Evolutionary conservation across 2,329 filamentous ascomycete species (phyloP).

Genomic region (Paracorniculantispora psalliotae): DNA sequence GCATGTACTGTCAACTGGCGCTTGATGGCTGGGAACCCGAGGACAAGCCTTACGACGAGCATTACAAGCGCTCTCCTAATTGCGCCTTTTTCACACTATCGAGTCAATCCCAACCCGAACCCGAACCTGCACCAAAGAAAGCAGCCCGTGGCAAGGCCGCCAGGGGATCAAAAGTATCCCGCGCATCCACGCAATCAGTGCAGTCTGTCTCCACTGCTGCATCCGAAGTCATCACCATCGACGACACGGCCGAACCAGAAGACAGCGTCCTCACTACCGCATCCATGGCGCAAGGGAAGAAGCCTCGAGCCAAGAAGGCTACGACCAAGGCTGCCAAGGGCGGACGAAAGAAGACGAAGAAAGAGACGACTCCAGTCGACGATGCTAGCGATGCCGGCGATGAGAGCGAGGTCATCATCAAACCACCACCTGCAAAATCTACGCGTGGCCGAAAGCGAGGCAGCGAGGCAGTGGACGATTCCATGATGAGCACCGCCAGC

Average conservation of each 20-base stretch:
- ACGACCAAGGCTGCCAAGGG: conserved; percentile 46
- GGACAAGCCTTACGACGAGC: conserved; percentile 87
- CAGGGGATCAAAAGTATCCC: conserved; percentile 63
- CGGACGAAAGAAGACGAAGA: conserved; percentile 39
- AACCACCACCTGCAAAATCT: conserved; percentile 34
- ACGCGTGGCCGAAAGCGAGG: conserved; percentile 56
- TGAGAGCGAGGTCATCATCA: conserved; percentile 19
- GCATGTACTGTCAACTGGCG: conserved; percentile 82
- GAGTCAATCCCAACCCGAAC: conserved; percentile 48
- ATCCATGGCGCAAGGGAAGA: conserved; percentile 50
- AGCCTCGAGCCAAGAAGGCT: conserved; percentile 43
- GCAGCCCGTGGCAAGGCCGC: conserved; percentile 48
- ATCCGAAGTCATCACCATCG: conserved; percentile 47
- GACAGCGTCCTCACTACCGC: conserved; percentile 56
- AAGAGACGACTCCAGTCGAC: conserved; percentile 39
- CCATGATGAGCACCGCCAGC: conserved; percentile 36
- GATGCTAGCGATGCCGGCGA: conserved; percentile 30
- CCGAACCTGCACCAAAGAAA: conserved; percentile 51
- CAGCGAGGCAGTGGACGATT: conserved; percentile 55
- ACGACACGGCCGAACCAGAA: conserved; percentile 46
- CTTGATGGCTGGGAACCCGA: conserved; percentile 92
- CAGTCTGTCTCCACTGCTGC: conserved; percentile 50
- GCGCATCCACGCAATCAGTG: conserved; percentile 56
- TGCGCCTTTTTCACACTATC: conserved; percentile 79
- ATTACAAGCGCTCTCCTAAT: conserved; percentile 69